phyloP scores from a whole-genome alignment of 169 alveolate species.

The Eimeria sp. region DNA sequence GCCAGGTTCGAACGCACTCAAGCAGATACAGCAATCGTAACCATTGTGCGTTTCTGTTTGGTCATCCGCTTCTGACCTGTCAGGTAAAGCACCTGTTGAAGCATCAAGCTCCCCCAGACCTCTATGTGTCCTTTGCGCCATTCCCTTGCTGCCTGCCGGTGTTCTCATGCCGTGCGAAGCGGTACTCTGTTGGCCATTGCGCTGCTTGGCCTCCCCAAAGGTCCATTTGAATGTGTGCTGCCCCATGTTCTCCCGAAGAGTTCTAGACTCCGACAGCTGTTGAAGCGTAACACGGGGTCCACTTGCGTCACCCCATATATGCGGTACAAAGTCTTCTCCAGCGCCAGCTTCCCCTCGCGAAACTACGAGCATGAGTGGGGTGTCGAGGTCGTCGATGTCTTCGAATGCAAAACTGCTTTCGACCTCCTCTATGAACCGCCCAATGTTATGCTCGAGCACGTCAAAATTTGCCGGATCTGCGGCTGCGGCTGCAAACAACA shows the following conservation, averaged over 20 bases:
- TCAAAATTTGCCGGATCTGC: conserved; percentile 11
- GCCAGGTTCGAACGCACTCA: conserved; percentile 53
- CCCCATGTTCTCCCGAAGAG: conserved; percentile 3
- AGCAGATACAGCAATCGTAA: conserved; percentile 50
- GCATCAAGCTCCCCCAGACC: not conserved
- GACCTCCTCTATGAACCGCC: conserved; percentile 17
- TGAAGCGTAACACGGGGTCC: conserved; percentile 19
- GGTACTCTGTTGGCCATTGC: not conserved
- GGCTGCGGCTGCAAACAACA: not conserved
- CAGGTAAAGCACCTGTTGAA: not conserved
- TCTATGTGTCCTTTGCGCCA: not conserved
- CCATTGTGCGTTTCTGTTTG: not conserved
- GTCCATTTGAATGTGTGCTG: conserved; percentile 50
- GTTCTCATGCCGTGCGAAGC: not conserved
- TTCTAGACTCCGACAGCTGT: conserved; percentile 14
- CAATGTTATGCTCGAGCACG: conserved; percentile 12
- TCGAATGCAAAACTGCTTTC: conserved; percentile 7
- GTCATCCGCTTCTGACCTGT: not conserved
- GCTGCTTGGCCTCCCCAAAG: not conserved
- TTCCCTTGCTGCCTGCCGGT: not conserved
- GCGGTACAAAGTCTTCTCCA: conserved; percentile 22
- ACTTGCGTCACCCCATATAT: not conserved
- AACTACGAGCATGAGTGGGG: conserved; percentile 25
- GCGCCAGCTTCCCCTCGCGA: conserved; percentile 46
- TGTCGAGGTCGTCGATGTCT: conserved; percentile 25